Evolutionary conservation across 768 basidiomycete species (phyloP), one percentile per base, ranked within the genome.

Genomic region (Cystofilobasidium macerans): DNA sequence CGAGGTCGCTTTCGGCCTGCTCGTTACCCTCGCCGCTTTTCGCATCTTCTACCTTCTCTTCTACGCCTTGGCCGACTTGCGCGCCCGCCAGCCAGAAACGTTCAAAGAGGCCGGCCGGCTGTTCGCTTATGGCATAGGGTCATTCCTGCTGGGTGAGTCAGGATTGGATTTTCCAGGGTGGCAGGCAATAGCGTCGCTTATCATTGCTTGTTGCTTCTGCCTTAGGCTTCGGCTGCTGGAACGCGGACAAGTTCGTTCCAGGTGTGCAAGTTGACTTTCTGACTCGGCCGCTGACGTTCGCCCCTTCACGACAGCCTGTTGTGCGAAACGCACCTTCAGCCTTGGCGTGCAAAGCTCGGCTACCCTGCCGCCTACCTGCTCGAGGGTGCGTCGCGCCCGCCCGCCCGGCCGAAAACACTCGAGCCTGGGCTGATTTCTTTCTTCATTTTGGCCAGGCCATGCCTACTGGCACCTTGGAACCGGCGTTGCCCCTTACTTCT

Each of bases 181-280:
- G n/a, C n/a, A n/a, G n/a, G n/a, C n/a, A n/a, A n/a, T n/a, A n/a
- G n/a, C n/a, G n/a, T n/a, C n/a, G n/a, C n/a, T n/a, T n/a, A n/a
- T n/a, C n/a, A n/a, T n/a, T n/a, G n/a, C n/a, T n/a, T n/a, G n/a
- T n/a, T n/a, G n/a, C n/a, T n/a, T n/a, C n/a, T n/a, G n/a, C n/a
- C n/a, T n/a, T n/a, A n/a, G n/a, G n/a, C n/a, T 66, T 66, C 33
- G 57, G 51, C 24, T 30, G 53, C 35, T 66, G 65, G 65, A 66
- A 66, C 42, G 51, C 45, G 8, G 65, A 66, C 58, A 66, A 66
- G 64, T 65, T n/a, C 35, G 63, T 60, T n/a, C n/a, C 20, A 14
- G 7, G 7, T 38, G 8, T 38, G 36, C n/a, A n/a, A 18, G 43
- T n/a, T n/a, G n/a, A n/a, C n/a, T n/a, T n/a, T n/a, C n/a, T n/a